These are phyloP conservation scores for Peniophora sp. DNA, from an alignment of 1,284 basidiomycete species.

Conservation along the genomic window DNA sequence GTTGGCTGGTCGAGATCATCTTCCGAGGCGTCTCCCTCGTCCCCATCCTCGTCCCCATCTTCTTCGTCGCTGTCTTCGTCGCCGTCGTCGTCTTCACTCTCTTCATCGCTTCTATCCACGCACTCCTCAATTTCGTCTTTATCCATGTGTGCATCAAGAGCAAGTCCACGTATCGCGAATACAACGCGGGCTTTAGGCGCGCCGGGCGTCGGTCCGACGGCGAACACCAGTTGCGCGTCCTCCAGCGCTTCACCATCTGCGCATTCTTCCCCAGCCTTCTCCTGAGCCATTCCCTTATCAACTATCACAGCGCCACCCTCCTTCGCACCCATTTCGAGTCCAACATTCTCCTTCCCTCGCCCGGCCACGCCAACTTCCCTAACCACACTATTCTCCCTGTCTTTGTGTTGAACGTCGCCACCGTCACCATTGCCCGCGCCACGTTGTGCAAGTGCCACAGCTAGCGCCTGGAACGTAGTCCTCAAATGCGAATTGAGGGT, in stretches of 20 bases:
- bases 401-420: not conserved
- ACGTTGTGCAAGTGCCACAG: slow-evolving; percentile 45
- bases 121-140: slow-evolving; percentile 43
- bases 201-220: slow-evolving; percentile 56
- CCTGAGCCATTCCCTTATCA: no score
- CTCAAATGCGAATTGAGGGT: slow-evolving; percentile 62
- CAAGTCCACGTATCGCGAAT: slow-evolving; percentile 54
- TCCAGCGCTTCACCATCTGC: no score
- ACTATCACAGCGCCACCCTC: no score
- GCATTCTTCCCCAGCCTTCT: no score
- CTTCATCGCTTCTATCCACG: slow-evolving; percentile 34
- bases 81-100: slow-evolving; percentile 3
- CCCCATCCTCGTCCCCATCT: slow-evolving; percentile 12
- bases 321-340: no score
- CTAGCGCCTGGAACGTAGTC: slow-evolving; percentile 64
- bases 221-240: slow-evolving; percentile 20
- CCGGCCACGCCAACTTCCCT: no score
- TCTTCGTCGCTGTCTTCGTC: slow-evolving; percentile 14
- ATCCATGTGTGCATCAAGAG: slow-evolving; percentile 46
- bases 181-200: slow-evolving; percentile 52
- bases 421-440: not conserved
- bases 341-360: no score
- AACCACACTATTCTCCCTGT: not conserved
- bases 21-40: slow-evolving; percentile 17
- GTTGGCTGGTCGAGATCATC: slow-evolving; percentile 13